Percentiles rank a stretch among this genome's conserved stretches.
Conservation (phyloP, 2,329 filamentous ascomycete species). For the Ascochyta koolunga region DNA sequence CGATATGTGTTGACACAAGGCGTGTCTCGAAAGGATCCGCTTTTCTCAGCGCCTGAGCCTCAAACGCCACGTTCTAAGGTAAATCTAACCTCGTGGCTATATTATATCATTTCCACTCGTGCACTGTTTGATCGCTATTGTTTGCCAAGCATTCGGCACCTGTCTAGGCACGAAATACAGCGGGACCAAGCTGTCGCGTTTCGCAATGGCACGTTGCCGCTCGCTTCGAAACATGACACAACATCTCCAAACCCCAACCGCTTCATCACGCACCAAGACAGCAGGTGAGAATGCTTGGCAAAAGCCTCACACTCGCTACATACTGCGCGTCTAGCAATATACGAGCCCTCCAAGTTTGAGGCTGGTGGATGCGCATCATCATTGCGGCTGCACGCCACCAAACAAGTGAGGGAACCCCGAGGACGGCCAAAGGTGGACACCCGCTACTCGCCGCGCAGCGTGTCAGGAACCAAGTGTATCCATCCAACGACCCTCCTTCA, state of each 20-base stretch:
- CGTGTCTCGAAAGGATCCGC: conserved; percentile 17
- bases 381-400: conserved; percentile 13
- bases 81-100: conserved; percentile 12
- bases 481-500: conserved; percentile 10
- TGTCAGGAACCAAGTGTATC: conserved; percentile 10
- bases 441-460: conserved; percentile 11
- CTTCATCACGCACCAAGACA: conserved; percentile 7
- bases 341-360: conserved; percentile 23
- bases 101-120: too few relatives aligned
- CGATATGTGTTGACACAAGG: conserved; percentile 10
- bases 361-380: conserved; percentile 27
- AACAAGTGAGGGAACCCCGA: conserved; percentile 18
- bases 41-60: conserved; percentile 21
- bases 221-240: conserved; percentile 33
- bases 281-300: conserved; percentile 4
- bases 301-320: neutral
- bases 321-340: neutral
- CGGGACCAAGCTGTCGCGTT: conserved; percentile 24
- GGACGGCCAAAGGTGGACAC: conserved; percentile 5
- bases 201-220: conserved; percentile 24
- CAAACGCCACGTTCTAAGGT: conserved; percentile 24
- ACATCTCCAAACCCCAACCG: conserved; percentile 23
- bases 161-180: conserved; percentile 13
- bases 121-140: conserved; percentile 14
- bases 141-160: conserved; percentile 16